A percentile compares a stretch with the other conserved stretches of the same genome.
Conservation (phyloP, 2,329 filamentous ascomycete species). For the Thermothelomyces thermophilus region DNA sequence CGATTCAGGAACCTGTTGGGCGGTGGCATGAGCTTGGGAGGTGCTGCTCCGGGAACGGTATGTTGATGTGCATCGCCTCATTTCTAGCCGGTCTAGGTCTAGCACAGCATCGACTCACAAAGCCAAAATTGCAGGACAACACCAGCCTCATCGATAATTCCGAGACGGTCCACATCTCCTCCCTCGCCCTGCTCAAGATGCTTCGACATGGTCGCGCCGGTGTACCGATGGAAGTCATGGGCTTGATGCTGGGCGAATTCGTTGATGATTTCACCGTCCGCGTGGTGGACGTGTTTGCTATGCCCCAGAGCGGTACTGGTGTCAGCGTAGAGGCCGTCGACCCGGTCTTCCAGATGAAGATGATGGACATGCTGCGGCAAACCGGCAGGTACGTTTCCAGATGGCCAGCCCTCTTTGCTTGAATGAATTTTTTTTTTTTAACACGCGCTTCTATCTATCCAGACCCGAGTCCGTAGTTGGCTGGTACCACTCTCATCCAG, state of each 20-base stretch:
- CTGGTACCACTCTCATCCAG: conserved; percentile 99
- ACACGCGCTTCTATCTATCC: conserved; percentile 3
- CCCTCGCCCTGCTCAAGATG: conserved; percentile 96
- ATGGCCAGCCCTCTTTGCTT: neutral
- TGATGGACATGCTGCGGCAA: conserved; percentile 99
- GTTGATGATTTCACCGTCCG: conserved; percentile 98
- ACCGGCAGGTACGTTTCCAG: conserved; percentile 68
- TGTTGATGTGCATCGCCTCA: conserved; percentile 24
- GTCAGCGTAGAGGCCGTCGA: conserved; percentile 98
- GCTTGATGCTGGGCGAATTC: conserved; percentile 96
- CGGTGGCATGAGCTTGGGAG: conserved; percentile 59
- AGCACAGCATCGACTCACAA: conserved; percentile 1
- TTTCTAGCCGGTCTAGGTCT: conserved; percentile 7
- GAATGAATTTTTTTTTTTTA: neutral
- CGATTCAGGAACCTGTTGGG: conserved; percentile 85
- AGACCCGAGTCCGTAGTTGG: conserved; percentile 96
- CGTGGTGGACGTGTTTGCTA: conserved; percentile 97
- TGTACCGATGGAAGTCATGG: conserved; percentile 99
- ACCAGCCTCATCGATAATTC: conserved; percentile 94
- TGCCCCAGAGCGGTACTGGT: conserved; percentile 97
- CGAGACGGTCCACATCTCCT: conserved; percentile 98
- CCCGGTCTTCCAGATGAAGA: conserved; percentile 98
- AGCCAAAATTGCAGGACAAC: conserved; percentile 59
- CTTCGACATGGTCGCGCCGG: conserved; percentile 92
- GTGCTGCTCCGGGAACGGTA: conserved; percentile 55